A percentile compares a stretch with the other conserved stretches of the same genome.
phyloP scores from a whole-genome alignment of 129 eudicot species.

The Sambucus nigra region DNA sequence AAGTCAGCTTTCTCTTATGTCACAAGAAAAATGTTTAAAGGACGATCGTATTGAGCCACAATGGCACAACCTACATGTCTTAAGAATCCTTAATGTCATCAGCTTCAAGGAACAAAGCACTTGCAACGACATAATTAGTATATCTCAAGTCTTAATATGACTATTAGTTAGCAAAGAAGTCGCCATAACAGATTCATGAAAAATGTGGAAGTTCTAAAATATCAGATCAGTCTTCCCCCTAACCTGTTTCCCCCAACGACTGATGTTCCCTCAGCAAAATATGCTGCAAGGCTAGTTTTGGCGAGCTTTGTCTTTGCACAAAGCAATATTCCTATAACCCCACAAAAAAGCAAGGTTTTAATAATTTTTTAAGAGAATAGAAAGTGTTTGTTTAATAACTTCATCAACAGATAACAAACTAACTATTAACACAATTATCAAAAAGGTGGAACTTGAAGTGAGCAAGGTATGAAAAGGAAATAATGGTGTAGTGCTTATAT shows the following conservation, averaged over 20 bases:
- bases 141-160: background rate
- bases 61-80: no score
- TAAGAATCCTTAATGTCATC: no score
- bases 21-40: background rate
- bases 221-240: slow-evolving; percentile 11
- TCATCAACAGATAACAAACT: background rate
- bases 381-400: background rate
- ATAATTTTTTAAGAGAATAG: background rate
- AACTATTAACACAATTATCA: background rate
- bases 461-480: background rate
- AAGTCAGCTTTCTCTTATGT: background rate
- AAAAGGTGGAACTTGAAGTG: background rate
- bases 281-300: slow-evolving; percentile 68
- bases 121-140: background rate
- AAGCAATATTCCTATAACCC: slow-evolving; percentile 64
- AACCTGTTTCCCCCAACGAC: slow-evolving; percentile 49
- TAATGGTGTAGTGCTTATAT: background rate
- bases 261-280: slow-evolving; percentile 90
- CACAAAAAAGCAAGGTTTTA: background rate
- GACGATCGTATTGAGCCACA: background rate
- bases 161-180: background rate
- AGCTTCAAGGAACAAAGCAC: background rate
- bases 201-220: background rate
- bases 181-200: background rate
- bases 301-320: slow-evolving; percentile 94